A percentile compares a stretch with the other conserved stretches of the same genome.
These are phyloP conservation scores for Cytospora mali DNA, from an alignment of 2,329 filamentous ascomycete genomes.

Conservation along the genomic window DNA sequence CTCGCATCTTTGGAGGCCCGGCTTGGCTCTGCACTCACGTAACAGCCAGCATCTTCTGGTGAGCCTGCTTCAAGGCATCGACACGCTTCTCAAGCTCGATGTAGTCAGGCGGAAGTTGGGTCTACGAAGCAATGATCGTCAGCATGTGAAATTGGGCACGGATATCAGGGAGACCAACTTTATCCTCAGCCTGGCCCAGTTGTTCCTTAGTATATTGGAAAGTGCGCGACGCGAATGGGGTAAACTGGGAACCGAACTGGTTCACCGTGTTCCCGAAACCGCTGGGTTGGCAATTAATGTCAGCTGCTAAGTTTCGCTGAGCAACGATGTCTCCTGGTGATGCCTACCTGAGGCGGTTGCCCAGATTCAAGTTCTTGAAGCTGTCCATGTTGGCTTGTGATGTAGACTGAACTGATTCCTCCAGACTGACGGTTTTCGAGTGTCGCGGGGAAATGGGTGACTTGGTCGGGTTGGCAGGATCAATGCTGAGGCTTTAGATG, in stretches of 20 bases:
- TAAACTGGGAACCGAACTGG: constrained; percentile 71
- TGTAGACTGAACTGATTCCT: neutral
- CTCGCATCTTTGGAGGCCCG: neutral
- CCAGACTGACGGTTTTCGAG: neutral
- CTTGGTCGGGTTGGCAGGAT: constrained; percentile 13
- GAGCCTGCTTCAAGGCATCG: constrained; percentile 94
- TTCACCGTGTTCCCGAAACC: constrained; percentile 43
- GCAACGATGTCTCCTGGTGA: constrained; percentile 25
- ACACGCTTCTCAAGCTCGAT: constrained; percentile 98
- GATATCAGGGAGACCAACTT: constrained; percentile 53
- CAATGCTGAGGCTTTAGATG: neutral
- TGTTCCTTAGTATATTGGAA: constrained; percentile 99
- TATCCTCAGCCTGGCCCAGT: constrained; percentile 91
- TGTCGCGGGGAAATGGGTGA: constrained; percentile 6
- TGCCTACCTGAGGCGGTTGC: constrained; percentile 58
- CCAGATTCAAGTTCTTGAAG: constrained; percentile 60
- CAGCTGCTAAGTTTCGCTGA: constrained; percentile 33
- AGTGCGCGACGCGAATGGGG: constrained; percentile 89
- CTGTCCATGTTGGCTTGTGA: constrained; percentile 49
- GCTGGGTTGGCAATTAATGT: constrained; percentile 37
- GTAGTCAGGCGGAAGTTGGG: constrained; percentile 94
- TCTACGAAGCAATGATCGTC: constrained; percentile 54
- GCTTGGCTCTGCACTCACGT: constrained; percentile 66
- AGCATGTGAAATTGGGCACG: neutral
- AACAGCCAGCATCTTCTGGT: constrained; percentile 95